Evolutionary conservation across 2,329 filamentous ascomycete species (phyloP).

Genomic region (Calycina herbarum): DNA sequence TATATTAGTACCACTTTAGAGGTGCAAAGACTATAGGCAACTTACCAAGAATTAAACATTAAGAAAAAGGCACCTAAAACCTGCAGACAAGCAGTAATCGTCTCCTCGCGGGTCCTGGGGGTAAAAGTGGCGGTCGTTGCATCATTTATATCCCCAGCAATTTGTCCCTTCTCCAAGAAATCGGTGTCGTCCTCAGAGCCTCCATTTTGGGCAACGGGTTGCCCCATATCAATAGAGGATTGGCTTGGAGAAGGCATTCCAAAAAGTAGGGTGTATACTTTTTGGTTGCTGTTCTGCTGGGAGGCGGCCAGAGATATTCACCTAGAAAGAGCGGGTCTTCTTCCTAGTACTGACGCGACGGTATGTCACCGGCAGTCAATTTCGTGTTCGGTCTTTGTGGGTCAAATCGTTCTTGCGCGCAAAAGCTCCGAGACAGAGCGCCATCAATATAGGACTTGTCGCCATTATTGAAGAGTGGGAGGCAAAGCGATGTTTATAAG

Average conservation of each 20-base stretch:
- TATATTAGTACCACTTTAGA: slow-evolving; percentile 1
- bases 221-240: not conserved
- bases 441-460: not conserved
- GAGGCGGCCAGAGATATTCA: not conserved
- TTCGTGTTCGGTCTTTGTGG: not conserved
- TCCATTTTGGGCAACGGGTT: not conserved
- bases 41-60: slow-evolving; percentile 44
- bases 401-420: not conserved
- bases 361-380: not conserved
- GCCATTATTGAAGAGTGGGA: slow-evolving; percentile 1
- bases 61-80: slow-evolving; percentile 10
- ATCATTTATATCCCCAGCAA: not conserved
- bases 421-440: not conserved
- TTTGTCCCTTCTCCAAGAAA: not conserved
- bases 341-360: not conserved
- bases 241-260: not conserved
- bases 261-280: not conserved
- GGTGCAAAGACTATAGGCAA: not conserved
- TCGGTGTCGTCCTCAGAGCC: not conserved
- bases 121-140: not conserved
- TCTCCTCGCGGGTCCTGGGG: slow-evolving; percentile 1
- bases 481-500: not conserved
- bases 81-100: slow-evolving; percentile 6
- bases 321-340: not conserved
- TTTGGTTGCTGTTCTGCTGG: not conserved